These are phyloP conservation scores for Senecio squalidus DNA, from an alignment of 140 eudicot genomes.

Conservation along the genomic window DNA sequence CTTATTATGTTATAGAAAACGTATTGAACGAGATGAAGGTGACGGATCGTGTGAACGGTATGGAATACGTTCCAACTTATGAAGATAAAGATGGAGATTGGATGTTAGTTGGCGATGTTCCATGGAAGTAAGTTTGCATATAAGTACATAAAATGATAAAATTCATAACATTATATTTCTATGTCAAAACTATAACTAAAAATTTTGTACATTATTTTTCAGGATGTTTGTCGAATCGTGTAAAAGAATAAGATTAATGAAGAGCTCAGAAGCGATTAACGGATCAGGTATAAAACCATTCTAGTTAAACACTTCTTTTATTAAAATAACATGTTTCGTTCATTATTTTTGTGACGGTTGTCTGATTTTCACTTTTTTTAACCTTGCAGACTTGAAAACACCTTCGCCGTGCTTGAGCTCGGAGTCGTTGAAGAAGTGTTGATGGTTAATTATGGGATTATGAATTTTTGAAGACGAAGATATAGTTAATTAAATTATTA, in stretches of 20 bases:
- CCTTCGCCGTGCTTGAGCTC: background rate
- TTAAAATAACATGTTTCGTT: background rate
- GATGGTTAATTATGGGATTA: background rate
- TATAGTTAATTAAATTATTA: no score
- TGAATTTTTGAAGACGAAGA: background rate
- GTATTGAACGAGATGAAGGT: slow-evolving; percentile 43
- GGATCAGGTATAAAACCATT: slow-evolving; percentile 23
- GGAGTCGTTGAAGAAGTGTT: background rate
- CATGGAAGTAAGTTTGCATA: slow-evolving; percentile 63
- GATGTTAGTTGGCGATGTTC: slow-evolving; percentile 90
- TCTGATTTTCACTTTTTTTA: background rate
- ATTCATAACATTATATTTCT: background rate
- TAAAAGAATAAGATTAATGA: slow-evolving; percentile 43
- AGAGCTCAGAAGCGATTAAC: slow-evolving; percentile 33
- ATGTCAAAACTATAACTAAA: no score
- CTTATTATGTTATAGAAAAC: slow-evolving; percentile 11
- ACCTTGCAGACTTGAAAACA: background rate
- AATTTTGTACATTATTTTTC: slow-evolving; percentile 4
- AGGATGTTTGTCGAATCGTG: slow-evolving; percentile 65
- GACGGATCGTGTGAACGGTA: slow-evolving; percentile 38
- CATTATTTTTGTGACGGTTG: background rate
- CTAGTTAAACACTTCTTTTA: background rate
- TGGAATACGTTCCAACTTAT: slow-evolving; percentile 65
- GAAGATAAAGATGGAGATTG: slow-evolving; percentile 90
- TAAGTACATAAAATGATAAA: background rate